Base-by-base conservation (phyloP, 2,329 filamentous ascomycete species). In the Aphanoascus verrucosus region DNA sequence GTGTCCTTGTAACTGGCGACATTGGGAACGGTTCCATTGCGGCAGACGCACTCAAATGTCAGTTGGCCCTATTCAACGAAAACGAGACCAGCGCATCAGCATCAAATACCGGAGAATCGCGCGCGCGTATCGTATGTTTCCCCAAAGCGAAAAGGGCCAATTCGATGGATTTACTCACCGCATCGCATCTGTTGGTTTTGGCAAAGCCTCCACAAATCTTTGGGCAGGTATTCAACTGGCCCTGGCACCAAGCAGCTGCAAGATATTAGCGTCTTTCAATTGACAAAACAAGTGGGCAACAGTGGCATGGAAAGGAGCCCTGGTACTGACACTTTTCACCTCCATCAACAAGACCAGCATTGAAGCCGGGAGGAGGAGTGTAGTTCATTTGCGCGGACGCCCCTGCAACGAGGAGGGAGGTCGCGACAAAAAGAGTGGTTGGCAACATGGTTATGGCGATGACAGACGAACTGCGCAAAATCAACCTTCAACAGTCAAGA, bases 161-260 rank as follows among this genome's bases (percentile, higher is more conserved):
- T 14, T 2, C n/a, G 32, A 46, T 32, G 37, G 42, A 14, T 28
- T 49, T 46, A 69, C 78, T 65, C 75, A 85, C 82, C 35, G 69
- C 43, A 57, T 80, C 72, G 65, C 82, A 85, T 47, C 63, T 67
- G 71, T 83, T 83, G 58, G 63, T 61, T 57, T 64, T 67, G 59
- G 72, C 68, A 58, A 66, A 63, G 57, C 74, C 74, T 57, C 73
- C 73, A 69, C 82, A 85, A 58, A 84, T 73, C 55, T 74, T 64
- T 14, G 77, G 78, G 70, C 82, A 85, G 43, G 74, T 75, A 67
- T 81, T 80, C 56, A 69, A 68, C 69, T 84, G 72, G 58, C 74
- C 78, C 52, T 67, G 65, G 65, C 82, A 85, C 80, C 80, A 84
- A 54, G 69, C 61, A 57, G 64, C 75, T 77, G 34, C 34, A 38